These are phyloP conservation scores for Apophysomyces trapeziformis DNA, from an alignment of 371 early-diverging fungal genomes.

Conservation along the genomic window DNA sequence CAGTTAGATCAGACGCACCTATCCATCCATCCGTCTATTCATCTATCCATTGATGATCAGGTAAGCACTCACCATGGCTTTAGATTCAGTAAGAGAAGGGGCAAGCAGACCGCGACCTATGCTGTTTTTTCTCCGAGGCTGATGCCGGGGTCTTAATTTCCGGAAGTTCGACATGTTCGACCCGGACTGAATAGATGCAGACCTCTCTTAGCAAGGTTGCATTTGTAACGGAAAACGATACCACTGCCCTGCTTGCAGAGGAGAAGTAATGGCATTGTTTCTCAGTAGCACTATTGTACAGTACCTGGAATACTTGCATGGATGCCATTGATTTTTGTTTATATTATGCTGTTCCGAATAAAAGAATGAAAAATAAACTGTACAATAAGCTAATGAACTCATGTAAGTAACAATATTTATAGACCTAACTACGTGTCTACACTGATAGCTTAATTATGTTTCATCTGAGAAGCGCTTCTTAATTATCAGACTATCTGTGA, in stretches of 20 bases:
- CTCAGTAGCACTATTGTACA: no score
- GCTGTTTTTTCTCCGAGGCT: background rate
- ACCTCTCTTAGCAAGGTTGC: background rate
- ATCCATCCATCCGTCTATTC: constrained; percentile 6
- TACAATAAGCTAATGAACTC: no score
- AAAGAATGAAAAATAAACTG: no score
- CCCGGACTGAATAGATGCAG: background rate
- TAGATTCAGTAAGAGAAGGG: constrained; percentile 7
- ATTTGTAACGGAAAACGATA: background rate
- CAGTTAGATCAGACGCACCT: background rate
- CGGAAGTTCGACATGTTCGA: background rate
- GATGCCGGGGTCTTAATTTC: background rate
- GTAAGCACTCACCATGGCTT: constrained; percentile 3
- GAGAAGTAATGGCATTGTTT: no score
- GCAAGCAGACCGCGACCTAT: background rate
- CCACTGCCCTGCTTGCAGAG: background rate
- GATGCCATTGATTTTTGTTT: no score
- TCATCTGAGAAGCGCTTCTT: no score
- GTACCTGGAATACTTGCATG: no score
- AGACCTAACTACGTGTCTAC: no score
- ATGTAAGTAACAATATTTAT: no score
- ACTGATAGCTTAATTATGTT: no score
- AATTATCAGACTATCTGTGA: no score
- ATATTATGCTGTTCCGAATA: no score
- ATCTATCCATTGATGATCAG: background rate